phyloP scores from a whole-genome alignment of 2,329 filamentous ascomycete species.

The Beauveria asiatica region DNA sequence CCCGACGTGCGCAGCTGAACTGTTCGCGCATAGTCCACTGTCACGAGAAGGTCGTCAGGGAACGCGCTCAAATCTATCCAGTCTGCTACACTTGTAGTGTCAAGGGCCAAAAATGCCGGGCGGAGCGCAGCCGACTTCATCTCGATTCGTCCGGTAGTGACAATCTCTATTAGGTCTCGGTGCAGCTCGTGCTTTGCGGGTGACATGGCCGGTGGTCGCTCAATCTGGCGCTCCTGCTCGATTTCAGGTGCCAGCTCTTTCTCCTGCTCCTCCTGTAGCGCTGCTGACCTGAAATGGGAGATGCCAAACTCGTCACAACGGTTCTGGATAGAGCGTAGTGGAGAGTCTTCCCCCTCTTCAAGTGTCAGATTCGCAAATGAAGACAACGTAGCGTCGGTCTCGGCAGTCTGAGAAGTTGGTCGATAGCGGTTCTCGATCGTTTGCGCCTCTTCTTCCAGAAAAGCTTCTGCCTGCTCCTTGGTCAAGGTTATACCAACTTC shows the following conservation, averaged over 20 bases:
- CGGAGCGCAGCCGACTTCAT: background rate
- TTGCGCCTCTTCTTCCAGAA: conserved; percentile 4
- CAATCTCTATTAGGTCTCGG: background rate
- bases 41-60: background rate
- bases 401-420: background rate
- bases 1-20: background rate
- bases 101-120: background rate
- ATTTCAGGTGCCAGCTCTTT: conserved; percentile 57
- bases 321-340: background rate
- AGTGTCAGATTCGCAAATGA: background rate
- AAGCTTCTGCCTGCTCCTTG: background rate
- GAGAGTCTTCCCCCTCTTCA: background rate
- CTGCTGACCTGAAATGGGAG: background rate
- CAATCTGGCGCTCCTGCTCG: conserved; percentile 48
- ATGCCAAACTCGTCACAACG: conserved; percentile 1
- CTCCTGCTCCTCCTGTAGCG: conserved; percentile 53
- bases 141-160: background rate
- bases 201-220: conserved; percentile 34
- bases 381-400: background rate
- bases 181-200: conserved; percentile 38
- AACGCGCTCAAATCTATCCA: background rate
- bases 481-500: background rate
- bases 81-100: background rate
- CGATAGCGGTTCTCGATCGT: background rate
- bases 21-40: background rate